Percentiles rank a stretch among this genome's conserved stretches.
Evolutionary conservation across 1,284 basidiomycete genomes (phyloP).

Genomic region (Leccinum griseonigrum): DNA sequence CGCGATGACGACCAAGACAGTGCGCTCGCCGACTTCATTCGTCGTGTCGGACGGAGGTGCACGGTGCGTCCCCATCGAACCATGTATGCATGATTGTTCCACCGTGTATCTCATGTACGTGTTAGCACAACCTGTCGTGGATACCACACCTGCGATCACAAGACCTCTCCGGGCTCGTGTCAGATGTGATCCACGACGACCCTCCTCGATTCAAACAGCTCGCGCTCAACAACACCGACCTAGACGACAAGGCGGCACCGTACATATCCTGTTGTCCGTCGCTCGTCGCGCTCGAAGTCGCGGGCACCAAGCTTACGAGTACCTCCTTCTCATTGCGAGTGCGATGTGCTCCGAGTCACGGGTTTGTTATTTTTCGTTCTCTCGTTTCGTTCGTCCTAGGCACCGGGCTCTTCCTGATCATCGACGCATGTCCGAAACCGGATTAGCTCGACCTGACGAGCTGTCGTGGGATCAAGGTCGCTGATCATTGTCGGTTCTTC

Average conservation of each 20-base stretch:
- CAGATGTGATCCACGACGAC: slow-evolving; percentile 31
- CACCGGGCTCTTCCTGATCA: slow-evolving; percentile 51
- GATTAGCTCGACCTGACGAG: slow-evolving; percentile 54
- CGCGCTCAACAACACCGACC: slow-evolving; percentile 53
- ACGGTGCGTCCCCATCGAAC: slow-evolving; percentile 39
- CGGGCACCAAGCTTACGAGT: too few species aligned
- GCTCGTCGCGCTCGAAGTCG: too few species aligned
- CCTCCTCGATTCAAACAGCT: slow-evolving; percentile 40
- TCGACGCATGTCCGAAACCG: slow-evolving; percentile 54
- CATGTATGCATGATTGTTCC: background rate
- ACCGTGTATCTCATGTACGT: background rate
- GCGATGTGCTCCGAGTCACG: too few species aligned
- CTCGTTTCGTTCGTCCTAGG: slow-evolving; percentile 34
- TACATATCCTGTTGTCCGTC: too few species aligned
- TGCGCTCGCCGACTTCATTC: slow-evolving; percentile 42
- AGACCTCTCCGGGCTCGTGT: slow-evolving; percentile 50
- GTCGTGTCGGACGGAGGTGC: slow-evolving; percentile 38
- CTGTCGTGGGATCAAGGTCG: slow-evolving; percentile 31
- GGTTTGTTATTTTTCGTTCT: too few species aligned
- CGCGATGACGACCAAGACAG: slow-evolving; percentile 25
- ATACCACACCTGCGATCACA: slow-evolving; percentile 49
- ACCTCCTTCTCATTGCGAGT: too few species aligned
- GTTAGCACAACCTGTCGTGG: slow-evolving; percentile 44
- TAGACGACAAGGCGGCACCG: too few species aligned
- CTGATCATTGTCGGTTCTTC: slow-evolving; percentile 62